Conservation (phyloP, 257 asterid species). For the Nicotiana noctiflora region DNA sequence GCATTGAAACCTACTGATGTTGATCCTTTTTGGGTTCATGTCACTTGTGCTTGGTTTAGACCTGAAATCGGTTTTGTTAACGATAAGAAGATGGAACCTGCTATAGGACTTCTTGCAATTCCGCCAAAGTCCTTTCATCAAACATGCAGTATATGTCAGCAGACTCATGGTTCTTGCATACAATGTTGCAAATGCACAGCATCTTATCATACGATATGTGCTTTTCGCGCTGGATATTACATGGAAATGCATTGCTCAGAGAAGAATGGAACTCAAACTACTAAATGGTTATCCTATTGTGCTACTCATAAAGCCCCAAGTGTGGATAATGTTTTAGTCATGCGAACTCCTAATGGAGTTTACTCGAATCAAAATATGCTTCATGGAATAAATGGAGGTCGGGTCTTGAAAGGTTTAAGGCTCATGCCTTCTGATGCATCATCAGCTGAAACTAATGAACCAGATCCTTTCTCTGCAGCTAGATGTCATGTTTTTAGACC, state of each 20-base stretch:
- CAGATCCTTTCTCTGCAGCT: not conserved
- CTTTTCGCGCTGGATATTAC: constrained; percentile 2
- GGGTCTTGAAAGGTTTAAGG: not conserved
- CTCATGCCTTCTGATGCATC: not conserved
- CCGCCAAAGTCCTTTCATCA: constrained; percentile 1
- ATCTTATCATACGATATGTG: not conserved
- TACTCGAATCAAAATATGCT: not conserved
- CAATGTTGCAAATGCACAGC: constrained; percentile 2
- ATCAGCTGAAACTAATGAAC: not conserved
- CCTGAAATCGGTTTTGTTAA: not conserved
- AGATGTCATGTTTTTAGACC: not conserved
- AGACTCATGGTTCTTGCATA: constrained; percentile 10
- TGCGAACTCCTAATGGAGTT: constrained; percentile 4
- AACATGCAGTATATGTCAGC: not conserved
- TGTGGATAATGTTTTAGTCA: not conserved
- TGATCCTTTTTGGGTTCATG: constrained; percentile 13
- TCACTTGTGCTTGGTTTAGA: constrained; percentile 12
- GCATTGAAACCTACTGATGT: constrained; percentile 4
- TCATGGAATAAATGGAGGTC: not conserved
- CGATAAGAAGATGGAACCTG: constrained; percentile 10
- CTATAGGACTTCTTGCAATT: not conserved
- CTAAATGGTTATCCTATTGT: constrained; percentile 4
- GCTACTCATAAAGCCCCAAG: not conserved
- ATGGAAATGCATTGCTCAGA: constrained; percentile 7
- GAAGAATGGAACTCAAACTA: not conserved